These are phyloP conservation scores for Chamaecyparis obtusa DNA, from an alignment of 75 land plant genomes.

Conservation along the genomic window DNA sequence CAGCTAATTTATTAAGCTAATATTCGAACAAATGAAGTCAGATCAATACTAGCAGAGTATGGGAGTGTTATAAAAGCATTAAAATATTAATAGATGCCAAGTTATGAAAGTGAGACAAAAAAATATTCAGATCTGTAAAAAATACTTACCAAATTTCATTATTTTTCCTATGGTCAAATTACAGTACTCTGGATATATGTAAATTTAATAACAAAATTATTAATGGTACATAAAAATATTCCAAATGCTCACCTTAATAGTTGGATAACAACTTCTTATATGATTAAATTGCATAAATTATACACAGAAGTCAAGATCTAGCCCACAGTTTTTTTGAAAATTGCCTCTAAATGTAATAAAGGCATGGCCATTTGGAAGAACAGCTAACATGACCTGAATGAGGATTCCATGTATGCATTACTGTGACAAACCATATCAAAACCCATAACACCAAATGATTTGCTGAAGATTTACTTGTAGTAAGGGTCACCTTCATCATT, in stretches of 20 bases:
- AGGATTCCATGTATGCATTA: neutral
- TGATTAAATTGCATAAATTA: neutral
- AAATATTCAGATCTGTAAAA: neutral
- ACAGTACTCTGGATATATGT: neutral
- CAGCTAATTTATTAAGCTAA: neutral
- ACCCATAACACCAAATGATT: neutral
- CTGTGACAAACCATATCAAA: neutral
- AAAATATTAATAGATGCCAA: neutral
- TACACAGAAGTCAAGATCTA: neutral
- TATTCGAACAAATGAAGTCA: neutral
- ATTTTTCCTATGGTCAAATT: neutral
- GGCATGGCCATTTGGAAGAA: neutral
- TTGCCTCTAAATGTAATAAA: neutral
- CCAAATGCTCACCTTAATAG: neutral
- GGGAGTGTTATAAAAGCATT: neutral
- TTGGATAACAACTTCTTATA: neutral
- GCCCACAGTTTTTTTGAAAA: neutral
- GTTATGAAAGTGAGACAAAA: neutral
- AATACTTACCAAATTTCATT: neutral
- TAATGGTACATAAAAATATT: neutral
- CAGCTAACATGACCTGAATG: neutral
- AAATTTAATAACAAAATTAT: neutral
- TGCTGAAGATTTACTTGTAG: neutral
- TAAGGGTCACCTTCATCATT: neutral
- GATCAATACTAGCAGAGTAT: neutral